Base-by-base conservation (phyloP, 2,329 filamentous ascomycete species). In the Daldinia sp. region DNA sequence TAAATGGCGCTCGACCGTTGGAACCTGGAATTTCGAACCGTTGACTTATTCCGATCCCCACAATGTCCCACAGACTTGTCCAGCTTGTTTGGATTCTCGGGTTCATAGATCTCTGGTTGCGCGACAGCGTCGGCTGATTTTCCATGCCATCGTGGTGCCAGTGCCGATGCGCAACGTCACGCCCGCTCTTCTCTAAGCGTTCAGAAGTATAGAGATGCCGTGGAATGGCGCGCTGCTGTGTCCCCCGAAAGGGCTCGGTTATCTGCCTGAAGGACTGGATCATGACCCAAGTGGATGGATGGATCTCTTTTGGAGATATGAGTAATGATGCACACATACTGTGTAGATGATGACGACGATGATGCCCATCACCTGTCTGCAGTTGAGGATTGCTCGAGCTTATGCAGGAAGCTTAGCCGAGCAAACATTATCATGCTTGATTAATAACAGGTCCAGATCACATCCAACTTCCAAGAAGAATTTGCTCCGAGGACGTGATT, bases 71-170 rank as follows among this genome's bases (percentile, higher is more conserved):
- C 27, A 49, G n/a, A 21, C 25, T 34, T 39, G 29, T 51, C 34
- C 52, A 61, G 43, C 41, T 51, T 58, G 48, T 50, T 55, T 56
- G 39, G 50, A 32, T 21, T 58, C 35, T 27, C 19, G 34, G 54
- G 50, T 58, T 48, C 15, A 19, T 27, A 61, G 56, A 61, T 66
- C 41, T 63, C n/a, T 32, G 59, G 37, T 51, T 45, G 39, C 41
- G 37, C 47, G 23, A 39, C 47, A 23, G 21, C 23, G 47, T 64
- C 59, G 45, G 30, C 51, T 66, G 60, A 52, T 54, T 43, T 56
- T 15, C 56, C 60, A 66, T 57, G 37, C 61, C 56, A 63, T 45
- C 11, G 57, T 61, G 48, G 56, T 61, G 63, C 49, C 45, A 63
- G 32, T 27, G 21, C 49, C 39, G 15, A 58, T 64, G 60, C 55